A percentile compares a stretch with the other conserved stretches of the same genome.
phyloP scores from a whole-genome alignment of 371 early-diverging fungal genomes.

The Rhizopus sp. region DNA sequence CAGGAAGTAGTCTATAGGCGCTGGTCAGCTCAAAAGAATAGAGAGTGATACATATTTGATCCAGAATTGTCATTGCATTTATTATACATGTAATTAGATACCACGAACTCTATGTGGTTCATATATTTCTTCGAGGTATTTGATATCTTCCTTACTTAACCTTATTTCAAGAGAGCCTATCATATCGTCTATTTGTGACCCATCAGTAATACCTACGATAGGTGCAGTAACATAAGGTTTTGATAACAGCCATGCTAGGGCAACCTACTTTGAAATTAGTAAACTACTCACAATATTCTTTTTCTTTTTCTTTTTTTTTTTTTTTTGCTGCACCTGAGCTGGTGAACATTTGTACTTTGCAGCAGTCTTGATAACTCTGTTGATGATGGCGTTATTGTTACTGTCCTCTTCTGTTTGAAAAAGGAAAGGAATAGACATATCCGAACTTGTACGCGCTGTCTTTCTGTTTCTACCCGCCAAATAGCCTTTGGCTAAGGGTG shows the following conservation, averaged over 20 bases:
- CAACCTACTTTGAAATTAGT: too few species aligned
- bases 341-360: constrained; percentile 8
- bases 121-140: constrained; percentile 35
- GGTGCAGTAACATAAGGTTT: constrained; percentile 41
- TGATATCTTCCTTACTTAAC: constrained; percentile 42
- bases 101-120: constrained; percentile 2
- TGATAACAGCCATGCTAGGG: too few species aligned
- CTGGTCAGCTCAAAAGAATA: constrained; percentile 61
- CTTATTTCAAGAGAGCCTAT: constrained; percentile 34
- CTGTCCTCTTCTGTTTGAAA: constrained; percentile 12
- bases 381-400: constrained; percentile 23
- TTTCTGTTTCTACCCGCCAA: constrained; percentile 16
- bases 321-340: constrained; percentile 9
- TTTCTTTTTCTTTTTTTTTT: too few species aligned
- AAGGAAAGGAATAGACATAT: not conserved
- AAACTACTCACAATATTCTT: too few species aligned
- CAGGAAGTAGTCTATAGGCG: constrained; percentile 56
- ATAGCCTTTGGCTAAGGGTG: constrained; percentile 34
- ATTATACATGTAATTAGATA: too few species aligned
- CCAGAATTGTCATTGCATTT: too few species aligned
- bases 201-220: constrained; percentile 45
- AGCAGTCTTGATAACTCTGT: constrained; percentile 43
- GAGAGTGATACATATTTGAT: constrained; percentile 28
- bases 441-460: constrained; percentile 3
- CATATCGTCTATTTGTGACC: constrained; percentile 36